Conservation (phyloP, 345 rosid species). For the Angophora floribunda region DNA sequence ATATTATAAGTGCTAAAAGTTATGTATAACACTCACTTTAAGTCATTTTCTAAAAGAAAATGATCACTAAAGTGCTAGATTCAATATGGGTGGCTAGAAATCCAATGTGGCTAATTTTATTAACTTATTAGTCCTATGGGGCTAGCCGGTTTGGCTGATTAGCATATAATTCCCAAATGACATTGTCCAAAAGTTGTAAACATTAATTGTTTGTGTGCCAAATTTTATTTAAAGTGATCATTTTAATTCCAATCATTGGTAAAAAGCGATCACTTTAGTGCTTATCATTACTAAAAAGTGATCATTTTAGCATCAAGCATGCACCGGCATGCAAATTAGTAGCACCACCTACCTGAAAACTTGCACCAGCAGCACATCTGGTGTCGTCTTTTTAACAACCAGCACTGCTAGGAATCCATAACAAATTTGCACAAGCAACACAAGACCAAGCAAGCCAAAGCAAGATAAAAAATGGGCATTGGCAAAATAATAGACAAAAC, state of each 20-base stretch:
- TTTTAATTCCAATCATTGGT: too few relatives aligned
- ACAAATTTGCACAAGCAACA: not conserved
- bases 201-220: fast-evolving
- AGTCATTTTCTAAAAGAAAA: too few relatives aligned
- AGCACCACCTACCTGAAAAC: not conserved
- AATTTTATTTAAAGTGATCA: not conserved
- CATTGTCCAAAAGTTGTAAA: too few relatives aligned
- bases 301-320: not conserved
- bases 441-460: not conserved
- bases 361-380: not conserved
- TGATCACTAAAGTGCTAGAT: not conserved
- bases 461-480: not conserved
- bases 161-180: not conserved
- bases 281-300: not conserved
- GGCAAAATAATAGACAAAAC: not conserved
- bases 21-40: too few relatives aligned
- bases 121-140: not conserved
- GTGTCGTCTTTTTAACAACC: not conserved
- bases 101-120: not conserved
- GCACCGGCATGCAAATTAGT: not conserved
- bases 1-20: not conserved
- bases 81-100: too few relatives aligned
- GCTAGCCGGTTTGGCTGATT: not conserved
- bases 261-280: not conserved
- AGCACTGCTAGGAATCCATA: not conserved